These are phyloP conservation scores for Gypsophila paniculata DNA, from an alignment of 179 eudicot genomes.

Conservation along the genomic window DNA sequence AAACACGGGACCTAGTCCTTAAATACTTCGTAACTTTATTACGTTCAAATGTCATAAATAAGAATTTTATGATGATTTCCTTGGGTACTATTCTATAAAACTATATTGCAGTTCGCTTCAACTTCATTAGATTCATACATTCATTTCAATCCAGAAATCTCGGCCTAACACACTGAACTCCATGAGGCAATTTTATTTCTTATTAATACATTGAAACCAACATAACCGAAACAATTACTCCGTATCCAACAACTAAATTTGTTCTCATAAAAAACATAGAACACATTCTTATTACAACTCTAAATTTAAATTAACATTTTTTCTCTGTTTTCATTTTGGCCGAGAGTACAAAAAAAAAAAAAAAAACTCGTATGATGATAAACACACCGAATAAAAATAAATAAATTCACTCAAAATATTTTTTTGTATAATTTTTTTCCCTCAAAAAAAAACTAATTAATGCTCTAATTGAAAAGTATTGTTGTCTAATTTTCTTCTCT, in stretches of 20 bases:
- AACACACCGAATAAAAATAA: constrained; percentile 19
- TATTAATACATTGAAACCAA: too few relatives aligned
- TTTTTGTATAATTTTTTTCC: not conserved
- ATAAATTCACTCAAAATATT: constrained; percentile 14
- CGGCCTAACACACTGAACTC: too few relatives aligned
- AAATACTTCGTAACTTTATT: too few relatives aligned
- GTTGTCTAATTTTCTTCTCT: constrained; percentile 43
- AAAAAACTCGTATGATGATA: constrained; percentile 13
- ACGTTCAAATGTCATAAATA: too few relatives aligned
- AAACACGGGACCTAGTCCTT: too few relatives aligned
- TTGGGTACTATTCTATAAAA: too few relatives aligned
- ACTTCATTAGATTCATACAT: too few relatives aligned
- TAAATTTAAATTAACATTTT: constrained; percentile 10
- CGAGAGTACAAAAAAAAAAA: constrained; percentile 12
- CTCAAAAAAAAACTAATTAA: not conserved
- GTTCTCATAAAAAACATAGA: not conserved
- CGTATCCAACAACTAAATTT: not conserved
- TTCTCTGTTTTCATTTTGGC: constrained; percentile 9
- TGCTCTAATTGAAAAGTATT: constrained; percentile 7
- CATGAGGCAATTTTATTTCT: too few relatives aligned
- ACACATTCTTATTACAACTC: not conserved
- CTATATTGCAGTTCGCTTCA: too few relatives aligned
- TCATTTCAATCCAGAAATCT: too few relatives aligned
- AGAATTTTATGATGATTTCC: too few relatives aligned
- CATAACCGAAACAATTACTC: too few relatives aligned